These are phyloP conservation scores for Phyllosticta paracitricarpa DNA, from an alignment of 2,329 filamentous ascomycete species.

Conservation along the genomic window DNA sequence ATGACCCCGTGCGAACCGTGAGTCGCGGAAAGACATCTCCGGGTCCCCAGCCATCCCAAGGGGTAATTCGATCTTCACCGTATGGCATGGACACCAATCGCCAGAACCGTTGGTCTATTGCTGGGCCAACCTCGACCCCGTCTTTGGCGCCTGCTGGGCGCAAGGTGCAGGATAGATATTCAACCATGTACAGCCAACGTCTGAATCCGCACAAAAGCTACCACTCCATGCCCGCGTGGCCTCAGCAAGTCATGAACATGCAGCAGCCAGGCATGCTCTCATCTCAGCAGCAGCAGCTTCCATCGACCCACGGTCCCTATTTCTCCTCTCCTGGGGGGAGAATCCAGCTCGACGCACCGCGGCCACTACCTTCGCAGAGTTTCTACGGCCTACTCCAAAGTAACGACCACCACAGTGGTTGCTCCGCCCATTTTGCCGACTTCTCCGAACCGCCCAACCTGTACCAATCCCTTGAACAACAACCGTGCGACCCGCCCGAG, in stretches of 20 bases:
- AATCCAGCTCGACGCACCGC: constrained; percentile 47
- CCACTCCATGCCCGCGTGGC: constrained; percentile 29
- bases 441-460: constrained; percentile 67
- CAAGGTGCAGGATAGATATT: constrained; percentile 50
- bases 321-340: constrained; percentile 42
- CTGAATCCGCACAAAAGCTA: constrained; percentile 37
- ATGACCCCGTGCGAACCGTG: constrained; percentile 33
- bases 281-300: constrained; percentile 20
- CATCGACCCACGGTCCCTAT: constrained; percentile 33
- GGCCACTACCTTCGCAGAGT: constrained; percentile 55
- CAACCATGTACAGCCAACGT: constrained; percentile 48
- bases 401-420: constrained; percentile 59
- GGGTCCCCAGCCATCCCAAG: constrained; percentile 41
- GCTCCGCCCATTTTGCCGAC: constrained; percentile 56
- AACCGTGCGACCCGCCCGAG: constrained; percentile 62
- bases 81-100: constrained; percentile 57
- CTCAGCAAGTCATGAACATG: constrained; percentile 22
- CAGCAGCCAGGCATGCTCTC: constrained; percentile 26
- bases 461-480: constrained; percentile 64
- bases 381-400: constrained; percentile 65
- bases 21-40: constrained; percentile 63
- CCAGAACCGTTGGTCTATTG: constrained; percentile 61
- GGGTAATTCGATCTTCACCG: constrained; percentile 57
- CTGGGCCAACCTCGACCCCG: constrained; percentile 48
- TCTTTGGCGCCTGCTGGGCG: constrained; percentile 44